phyloP scores from a whole-genome alignment of 371 early-diverging fungal species.

The Mucor sp. region DNA sequence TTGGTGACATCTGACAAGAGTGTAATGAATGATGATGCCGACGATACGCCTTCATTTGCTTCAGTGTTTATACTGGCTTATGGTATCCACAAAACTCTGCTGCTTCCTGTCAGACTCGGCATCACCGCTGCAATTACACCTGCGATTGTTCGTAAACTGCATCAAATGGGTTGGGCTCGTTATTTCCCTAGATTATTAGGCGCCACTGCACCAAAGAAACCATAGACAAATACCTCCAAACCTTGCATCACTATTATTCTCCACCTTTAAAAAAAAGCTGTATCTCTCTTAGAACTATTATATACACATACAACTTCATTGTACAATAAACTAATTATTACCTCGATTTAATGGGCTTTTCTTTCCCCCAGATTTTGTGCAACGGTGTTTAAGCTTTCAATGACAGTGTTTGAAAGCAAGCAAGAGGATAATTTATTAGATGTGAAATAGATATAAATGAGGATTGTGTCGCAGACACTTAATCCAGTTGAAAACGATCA shows the following conservation, averaged over 20 bases:
- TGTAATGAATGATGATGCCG: background rate
- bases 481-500: constrained; percentile 16
- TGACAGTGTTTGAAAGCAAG: background rate
- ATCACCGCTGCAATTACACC: constrained; percentile 53
- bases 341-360: background rate
- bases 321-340: background rate
- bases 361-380: background rate
- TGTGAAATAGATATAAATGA: background rate
- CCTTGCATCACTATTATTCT: background rate
- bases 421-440: background rate
- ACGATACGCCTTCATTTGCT: constrained; percentile 36
- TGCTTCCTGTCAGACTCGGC: constrained; percentile 48
- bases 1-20: background rate
- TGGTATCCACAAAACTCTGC: constrained; percentile 52
- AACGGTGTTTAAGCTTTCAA: background rate
- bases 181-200: constrained; percentile 41
- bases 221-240: background rate
- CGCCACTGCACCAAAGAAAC: constrained; percentile 15
- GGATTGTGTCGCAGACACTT: background rate
- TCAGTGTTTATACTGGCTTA: constrained; percentile 51
- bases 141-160: constrained; percentile 43
- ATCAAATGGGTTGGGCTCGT: constrained; percentile 40
- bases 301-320: background rate
- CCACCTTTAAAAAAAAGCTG: background rate
- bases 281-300: background rate